Conservation (phyloP, 2,329 filamentous ascomycete genomes). For the Fusarium sp. region DNA sequence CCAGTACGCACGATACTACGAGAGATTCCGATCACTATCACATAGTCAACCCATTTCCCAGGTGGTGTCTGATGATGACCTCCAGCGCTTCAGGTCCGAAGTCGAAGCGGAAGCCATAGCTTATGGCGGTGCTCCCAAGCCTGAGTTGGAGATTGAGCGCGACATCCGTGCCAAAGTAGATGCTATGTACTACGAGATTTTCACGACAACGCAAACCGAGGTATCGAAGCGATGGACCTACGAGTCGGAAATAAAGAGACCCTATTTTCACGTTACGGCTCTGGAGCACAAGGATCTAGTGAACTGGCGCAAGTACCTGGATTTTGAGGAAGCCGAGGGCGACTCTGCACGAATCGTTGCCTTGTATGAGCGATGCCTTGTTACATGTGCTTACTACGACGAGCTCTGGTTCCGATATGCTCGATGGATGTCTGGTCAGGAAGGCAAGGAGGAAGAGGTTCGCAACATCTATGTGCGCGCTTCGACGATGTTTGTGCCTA, state of each 20-base stretch:
- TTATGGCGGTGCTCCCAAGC: slow-evolving; percentile 63
- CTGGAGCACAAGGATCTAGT: slow-evolving; percentile 83
- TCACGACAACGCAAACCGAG: slow-evolving; percentile 83
- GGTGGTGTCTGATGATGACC: slow-evolving; percentile 72
- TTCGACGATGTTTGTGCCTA: slow-evolving; percentile 83
- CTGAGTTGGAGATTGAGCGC: slow-evolving; percentile 82
- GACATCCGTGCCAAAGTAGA: slow-evolving; percentile 85
- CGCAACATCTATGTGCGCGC: slow-evolving; percentile 92
- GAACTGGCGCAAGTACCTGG: slow-evolving; percentile 96
- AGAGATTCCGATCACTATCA: slow-evolving; percentile 83
- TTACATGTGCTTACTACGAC: slow-evolving; percentile 93
- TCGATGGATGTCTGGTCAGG: slow-evolving; percentile 87
- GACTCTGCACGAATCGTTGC: slow-evolving; percentile 79
- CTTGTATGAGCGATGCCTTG: slow-evolving; percentile 91
- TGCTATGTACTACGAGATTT: slow-evolving; percentile 80
- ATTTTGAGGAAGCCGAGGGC: slow-evolving; percentile 91
- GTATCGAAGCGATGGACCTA: slow-evolving; percentile 94
- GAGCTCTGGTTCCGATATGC: slow-evolving; percentile 99
- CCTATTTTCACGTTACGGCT: slow-evolving; percentile 96
- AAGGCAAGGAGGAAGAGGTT: slow-evolving; percentile 85
- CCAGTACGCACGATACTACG: slow-evolving; percentile 94
- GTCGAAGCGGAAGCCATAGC: slow-evolving; percentile 70
- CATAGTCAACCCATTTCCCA: slow-evolving; percentile 77
- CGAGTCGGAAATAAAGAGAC: slow-evolving; percentile 92
- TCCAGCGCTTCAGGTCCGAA: slow-evolving; percentile 75